Evolutionary conservation across 306 rosid genomes (phyloP).

Genomic region (Amphicarpaea edgeworthii): DNA sequence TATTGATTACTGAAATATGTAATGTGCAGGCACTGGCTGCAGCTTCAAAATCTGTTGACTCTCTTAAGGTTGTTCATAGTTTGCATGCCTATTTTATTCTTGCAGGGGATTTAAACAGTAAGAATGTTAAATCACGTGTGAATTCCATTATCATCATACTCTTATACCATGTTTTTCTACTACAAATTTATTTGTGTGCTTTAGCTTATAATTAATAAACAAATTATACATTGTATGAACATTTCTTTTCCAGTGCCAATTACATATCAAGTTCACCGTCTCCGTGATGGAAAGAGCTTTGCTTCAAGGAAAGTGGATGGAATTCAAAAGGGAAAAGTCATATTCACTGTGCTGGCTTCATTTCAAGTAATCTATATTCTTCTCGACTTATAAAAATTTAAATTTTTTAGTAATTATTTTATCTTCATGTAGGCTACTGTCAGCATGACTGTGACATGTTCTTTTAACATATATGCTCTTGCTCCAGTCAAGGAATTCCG

Average conservation of each 20-base stretch:
- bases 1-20: slow-evolving; percentile 45
- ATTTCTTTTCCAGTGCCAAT: slow-evolving; percentile 78
- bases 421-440: slow-evolving; percentile 35
- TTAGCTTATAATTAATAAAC: slow-evolving; percentile 32
- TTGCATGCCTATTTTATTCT: slow-evolving; percentile 89
- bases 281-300: slow-evolving; percentile 91
- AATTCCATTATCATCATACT: slow-evolving; percentile 5
- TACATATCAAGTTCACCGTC: slow-evolving; percentile 74
- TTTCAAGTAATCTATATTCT: slow-evolving; percentile 72
- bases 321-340: slow-evolving; percentile 79
- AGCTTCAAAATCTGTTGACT: slow-evolving; percentile 91
- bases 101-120: slow-evolving; percentile 77
- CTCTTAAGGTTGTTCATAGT: slow-evolving; percentile 80
- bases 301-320: slow-evolving; percentile 90
- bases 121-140: slow-evolving; percentile 50
- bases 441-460: slow-evolving; percentile 10
- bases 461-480: neutral
- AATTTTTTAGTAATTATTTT: slow-evolving; percentile 18
- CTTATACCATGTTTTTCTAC: slow-evolving; percentile 4
- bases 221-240: slow-evolving; percentile 27
- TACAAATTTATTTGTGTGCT: slow-evolving; percentile 25
- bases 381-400: slow-evolving; percentile 24
- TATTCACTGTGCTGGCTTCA: slow-evolving; percentile 84
- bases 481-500: slow-evolving; percentile 31
- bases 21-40: slow-evolving; percentile 88